Conservation (phyloP, 2,329 filamentous ascomycete species). For the Coniella vitis region DNA sequence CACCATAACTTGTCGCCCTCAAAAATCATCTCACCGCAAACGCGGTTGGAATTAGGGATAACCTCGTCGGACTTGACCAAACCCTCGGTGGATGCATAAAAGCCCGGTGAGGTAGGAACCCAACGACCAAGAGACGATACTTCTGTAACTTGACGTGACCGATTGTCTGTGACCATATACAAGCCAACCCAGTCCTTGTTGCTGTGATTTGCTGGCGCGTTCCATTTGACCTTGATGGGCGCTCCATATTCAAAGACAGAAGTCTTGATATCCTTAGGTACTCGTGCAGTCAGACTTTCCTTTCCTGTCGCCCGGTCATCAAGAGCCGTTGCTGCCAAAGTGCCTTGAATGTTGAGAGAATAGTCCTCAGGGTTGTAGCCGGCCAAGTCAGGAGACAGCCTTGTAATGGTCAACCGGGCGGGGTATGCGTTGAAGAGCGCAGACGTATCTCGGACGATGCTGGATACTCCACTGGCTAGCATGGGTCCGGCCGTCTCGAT, state of each 20-base stretch:
- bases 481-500: constrained; percentile 80
- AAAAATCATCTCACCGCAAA: constrained; percentile 79
- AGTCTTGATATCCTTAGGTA: constrained; percentile 65
- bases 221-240: constrained; percentile 86
- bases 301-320: constrained; percentile 61
- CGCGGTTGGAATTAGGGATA: constrained; percentile 47
- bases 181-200: constrained; percentile 93
- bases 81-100: constrained; percentile 74
- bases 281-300: constrained; percentile 63
- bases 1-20: constrained; percentile 93
- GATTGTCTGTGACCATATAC: constrained; percentile 93
- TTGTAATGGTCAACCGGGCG: constrained; percentile 74
- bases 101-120: constrained; percentile 70
- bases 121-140: constrained; percentile 84
- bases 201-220: constrained; percentile 77
- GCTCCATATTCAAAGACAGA: constrained; percentile 82
- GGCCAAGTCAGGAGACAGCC: constrained; percentile 70
- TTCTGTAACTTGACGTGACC: constrained; percentile 74
- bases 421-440: constrained; percentile 86
- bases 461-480: constrained; percentile 77
- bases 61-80: constrained; percentile 64
- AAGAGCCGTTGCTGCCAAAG: constrained; percentile 41
- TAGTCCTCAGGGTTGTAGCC: constrained; percentile 77
- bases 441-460: constrained; percentile 80
- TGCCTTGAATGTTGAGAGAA: constrained; percentile 66